Conservation (phyloP, 2,329 filamentous ascomycete species). For the Emmonsiellopsis sp. region DNA sequence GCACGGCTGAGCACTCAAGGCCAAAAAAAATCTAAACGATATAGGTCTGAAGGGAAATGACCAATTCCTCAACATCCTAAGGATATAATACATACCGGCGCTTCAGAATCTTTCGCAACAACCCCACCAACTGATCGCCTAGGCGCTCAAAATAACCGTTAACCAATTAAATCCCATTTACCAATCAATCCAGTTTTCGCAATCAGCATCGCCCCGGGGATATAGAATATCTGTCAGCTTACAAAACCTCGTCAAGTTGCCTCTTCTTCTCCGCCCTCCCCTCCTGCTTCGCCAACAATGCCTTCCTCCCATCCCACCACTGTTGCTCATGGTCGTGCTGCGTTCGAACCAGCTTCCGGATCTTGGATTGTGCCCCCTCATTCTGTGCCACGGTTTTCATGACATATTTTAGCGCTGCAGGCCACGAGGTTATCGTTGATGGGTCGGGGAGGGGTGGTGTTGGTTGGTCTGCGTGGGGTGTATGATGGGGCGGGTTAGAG, state of each 20-base stretch:
- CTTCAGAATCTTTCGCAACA: slow-evolving; percentile 21
- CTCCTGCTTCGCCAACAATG: slow-evolving; percentile 44
- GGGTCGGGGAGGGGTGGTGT: slow-evolving; percentile 23
- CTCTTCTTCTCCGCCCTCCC: slow-evolving; percentile 44
- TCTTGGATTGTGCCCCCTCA: slow-evolving; percentile 35
- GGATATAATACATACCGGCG: slow-evolving; percentile 22
- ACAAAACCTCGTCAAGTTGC: slow-evolving; percentile 48
- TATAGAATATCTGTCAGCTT: slow-evolving; percentile 17
- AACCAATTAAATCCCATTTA: neutral
- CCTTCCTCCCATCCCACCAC: slow-evolving; percentile 49
- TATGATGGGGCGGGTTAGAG: neutral
- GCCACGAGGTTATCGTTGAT: slow-evolving; percentile 44
- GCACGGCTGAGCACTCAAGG: neutral
- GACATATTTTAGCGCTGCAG: slow-evolving; percentile 42
- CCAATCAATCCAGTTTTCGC: too few species aligned
- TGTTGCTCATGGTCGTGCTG: slow-evolving; percentile 55
- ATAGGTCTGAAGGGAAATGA: neutral
- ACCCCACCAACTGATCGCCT: slow-evolving; percentile 40
- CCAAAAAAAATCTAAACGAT: neutral
- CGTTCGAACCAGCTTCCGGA: slow-evolving; percentile 51
- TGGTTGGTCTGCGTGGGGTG: neutral
- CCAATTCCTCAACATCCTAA: too few species aligned
- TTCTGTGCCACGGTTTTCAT: slow-evolving; percentile 41
- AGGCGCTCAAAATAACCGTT: neutral
- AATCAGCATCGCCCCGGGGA: slow-evolving; percentile 8